A percentile compares a stretch with the other conserved stretches of the same genome.
These are phyloP conservation scores for Cladosporium sp. DNA, from an alignment of 2,329 filamentous ascomycete species.

Conservation along the genomic window DNA sequence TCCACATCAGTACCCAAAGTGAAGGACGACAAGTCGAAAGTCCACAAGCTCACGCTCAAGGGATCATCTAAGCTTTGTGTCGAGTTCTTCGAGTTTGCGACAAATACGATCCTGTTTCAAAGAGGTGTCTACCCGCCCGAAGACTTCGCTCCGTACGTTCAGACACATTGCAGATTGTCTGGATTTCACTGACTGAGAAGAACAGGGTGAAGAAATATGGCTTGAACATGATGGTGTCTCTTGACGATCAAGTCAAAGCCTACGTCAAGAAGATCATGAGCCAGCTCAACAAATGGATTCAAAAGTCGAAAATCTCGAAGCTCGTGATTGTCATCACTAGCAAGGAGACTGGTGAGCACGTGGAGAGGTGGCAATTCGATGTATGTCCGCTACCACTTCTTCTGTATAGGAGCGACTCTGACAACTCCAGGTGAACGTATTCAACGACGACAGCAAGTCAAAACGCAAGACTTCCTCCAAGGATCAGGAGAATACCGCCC, in stretches of 20 bases:
- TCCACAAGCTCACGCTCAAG: constrained; percentile 89
- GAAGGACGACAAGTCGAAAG: constrained; percentile 66
- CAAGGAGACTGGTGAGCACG: constrained; percentile 93
- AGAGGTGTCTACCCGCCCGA: constrained; percentile 80
- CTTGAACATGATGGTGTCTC: constrained; percentile 93
- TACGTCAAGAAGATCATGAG: constrained; percentile 99
- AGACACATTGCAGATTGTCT: not conserved
- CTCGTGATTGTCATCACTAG: constrained; percentile 94
- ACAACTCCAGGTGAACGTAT: constrained; percentile 25
- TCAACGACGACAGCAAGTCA: constrained; percentile 37
- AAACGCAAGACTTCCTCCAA: constrained; percentile 31
- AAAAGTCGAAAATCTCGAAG: constrained; percentile 92
- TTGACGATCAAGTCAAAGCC: constrained; percentile 96
- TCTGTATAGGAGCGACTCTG: not conserved
- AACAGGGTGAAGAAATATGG: constrained; percentile 95
- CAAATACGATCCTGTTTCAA: constrained; percentile 97
- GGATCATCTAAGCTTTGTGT: constrained; percentile 83
- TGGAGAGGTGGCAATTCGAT: constrained; percentile 98
- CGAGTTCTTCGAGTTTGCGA: constrained; percentile 98
- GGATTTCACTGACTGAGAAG: constrained; percentile 15
- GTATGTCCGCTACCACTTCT: constrained; percentile 43
- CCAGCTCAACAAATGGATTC: constrained; percentile 97
- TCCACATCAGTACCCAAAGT: constrained; percentile 16
- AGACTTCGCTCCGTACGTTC: constrained; percentile 80
- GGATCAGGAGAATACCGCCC: constrained; percentile 66